Evolutionary conservation across 129 eudicot genomes (phyloP).

Genomic region (Saussurea involucrata): DNA sequence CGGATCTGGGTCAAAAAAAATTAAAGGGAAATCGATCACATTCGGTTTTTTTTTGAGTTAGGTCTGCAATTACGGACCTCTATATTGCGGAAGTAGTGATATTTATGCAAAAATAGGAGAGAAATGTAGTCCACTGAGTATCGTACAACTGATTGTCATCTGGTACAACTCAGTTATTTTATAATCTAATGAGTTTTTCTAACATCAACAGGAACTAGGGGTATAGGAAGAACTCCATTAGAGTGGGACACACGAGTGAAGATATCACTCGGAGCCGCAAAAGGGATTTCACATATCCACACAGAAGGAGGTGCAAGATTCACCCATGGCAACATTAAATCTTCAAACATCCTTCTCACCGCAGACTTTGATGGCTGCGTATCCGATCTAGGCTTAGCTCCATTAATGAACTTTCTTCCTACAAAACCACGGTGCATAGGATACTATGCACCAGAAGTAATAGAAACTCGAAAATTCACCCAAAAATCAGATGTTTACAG

Average conservation of each 20-base stretch:
- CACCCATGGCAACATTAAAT: conserved; percentile 84
- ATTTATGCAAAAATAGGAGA: too few species aligned
- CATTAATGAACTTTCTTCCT: conserved; percentile 40
- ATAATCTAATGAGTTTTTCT: background rate
- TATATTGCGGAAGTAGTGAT: too few species aligned
- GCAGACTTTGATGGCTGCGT: conserved; percentile 51
- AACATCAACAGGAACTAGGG: conserved; percentile 54
- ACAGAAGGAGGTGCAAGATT: conserved; percentile 54
- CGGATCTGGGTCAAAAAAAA: too few species aligned
- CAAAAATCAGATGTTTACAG: conserved; percentile 90
- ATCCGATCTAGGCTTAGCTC: conserved; percentile 73
- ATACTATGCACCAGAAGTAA: conserved; percentile 80
- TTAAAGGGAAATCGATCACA: too few species aligned
- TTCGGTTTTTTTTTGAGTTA: too few species aligned
- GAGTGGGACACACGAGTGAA: conserved; percentile 82
- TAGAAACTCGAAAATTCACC: conserved; percentile 56
- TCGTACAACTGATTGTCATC: too few species aligned
- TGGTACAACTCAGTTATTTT: background rate
- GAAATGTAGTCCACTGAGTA: too few species aligned
- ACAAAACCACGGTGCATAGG: conserved; percentile 55
- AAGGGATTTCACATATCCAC: conserved; percentile 75
- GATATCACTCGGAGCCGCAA: conserved; percentile 72
- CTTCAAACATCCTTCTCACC: conserved; percentile 77
- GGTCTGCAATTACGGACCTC: too few species aligned
- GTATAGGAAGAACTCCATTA: conserved; percentile 54